Conservation (phyloP, 1,284 basidiomycete species). For the Leccinum subrobustum region DNA sequence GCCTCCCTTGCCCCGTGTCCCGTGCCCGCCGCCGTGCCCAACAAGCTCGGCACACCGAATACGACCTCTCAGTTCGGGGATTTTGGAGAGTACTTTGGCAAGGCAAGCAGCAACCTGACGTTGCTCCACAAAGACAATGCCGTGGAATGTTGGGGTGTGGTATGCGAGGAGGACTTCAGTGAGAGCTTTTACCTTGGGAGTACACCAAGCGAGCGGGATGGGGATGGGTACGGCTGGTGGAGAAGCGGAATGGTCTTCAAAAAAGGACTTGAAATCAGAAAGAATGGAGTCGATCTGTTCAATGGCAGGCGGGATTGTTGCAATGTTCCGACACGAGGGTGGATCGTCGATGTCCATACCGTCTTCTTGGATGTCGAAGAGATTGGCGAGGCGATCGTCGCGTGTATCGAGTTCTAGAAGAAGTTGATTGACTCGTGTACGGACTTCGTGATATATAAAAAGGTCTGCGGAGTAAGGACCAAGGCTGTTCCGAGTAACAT, state of each 20-base stretch:
- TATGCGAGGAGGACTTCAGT: conserved; percentile 59
- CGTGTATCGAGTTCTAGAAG: conserved; percentile 30
- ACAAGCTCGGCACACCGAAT: conserved; percentile 66
- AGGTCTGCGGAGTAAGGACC: conserved; percentile 57
- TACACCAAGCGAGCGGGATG: conserved; percentile 57
- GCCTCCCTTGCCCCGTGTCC: conserved; percentile 27
- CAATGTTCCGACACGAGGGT: conserved; percentile 7
- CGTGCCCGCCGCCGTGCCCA: conserved; percentile 55
- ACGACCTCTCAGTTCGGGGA: conserved; percentile 54
- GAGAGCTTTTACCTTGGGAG: conserved; percentile 68
- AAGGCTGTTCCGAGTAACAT: conserved; percentile 50
- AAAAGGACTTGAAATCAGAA: conserved; percentile 49
- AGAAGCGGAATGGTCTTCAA: conserved; percentile 36
- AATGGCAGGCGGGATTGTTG: conserved; percentile 38
- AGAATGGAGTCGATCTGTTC: conserved; percentile 50
- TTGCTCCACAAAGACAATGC: conserved; percentile 83
- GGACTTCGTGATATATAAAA: conserved; percentile 62
- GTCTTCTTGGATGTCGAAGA: conserved; percentile 16
- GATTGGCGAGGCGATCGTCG: conserved; percentile 13
- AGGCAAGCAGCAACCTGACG: conserved; percentile 75
- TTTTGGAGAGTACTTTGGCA: conserved; percentile 57
- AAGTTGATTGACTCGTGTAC: conserved; percentile 44
- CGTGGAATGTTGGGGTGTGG: conserved; percentile 60
- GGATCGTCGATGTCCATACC: conserved; percentile 30
- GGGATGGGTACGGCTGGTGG: conserved; percentile 38